Evolutionary conservation across 768 basidiomycete species (phyloP).

Genomic region (Pulveroboletus sp.): DNA sequence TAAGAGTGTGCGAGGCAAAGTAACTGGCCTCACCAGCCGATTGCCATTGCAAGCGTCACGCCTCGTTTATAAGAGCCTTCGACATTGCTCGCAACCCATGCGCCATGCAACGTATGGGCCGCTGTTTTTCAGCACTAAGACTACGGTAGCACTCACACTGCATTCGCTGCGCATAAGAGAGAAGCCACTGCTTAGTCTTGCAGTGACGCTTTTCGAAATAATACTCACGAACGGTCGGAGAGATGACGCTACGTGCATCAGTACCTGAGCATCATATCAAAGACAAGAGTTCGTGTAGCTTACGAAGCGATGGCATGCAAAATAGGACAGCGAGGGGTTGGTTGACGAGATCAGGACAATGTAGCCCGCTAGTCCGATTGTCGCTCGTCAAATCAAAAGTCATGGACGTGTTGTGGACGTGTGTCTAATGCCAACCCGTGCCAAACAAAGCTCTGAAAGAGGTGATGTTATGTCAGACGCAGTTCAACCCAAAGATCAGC

Average conservation of each 20-base stretch:
- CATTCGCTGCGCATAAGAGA: constrained; percentile 36
- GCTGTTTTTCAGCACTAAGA: constrained; percentile 6
- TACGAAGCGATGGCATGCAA: constrained; percentile 67
- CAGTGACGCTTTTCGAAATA: neutral
- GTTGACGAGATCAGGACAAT: constrained; percentile 60
- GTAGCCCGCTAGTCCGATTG: constrained; percentile 49
- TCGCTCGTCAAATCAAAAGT: constrained; percentile 1
- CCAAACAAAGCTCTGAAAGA: constrained; percentile 27
- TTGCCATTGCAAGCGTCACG: constrained; percentile 64
- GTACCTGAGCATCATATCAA: neutral
- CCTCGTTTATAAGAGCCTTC: constrained; percentile 74
- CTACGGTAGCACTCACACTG: constrained; percentile 38
- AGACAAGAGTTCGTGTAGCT: constrained; percentile 24
- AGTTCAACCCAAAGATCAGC: neutral
- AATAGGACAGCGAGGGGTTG: constrained; percentile 62
- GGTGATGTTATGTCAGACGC: neutral
- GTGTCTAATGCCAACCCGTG: constrained; percentile 23
- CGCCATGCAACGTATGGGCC: constrained; percentile 32
- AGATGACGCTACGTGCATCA: constrained; percentile 35
- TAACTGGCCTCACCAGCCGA: constrained; percentile 41
- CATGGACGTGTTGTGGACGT: too few species aligned
- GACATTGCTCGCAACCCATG: constrained; percentile 69
- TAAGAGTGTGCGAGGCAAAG: constrained; percentile 6
- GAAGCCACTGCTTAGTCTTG: neutral
- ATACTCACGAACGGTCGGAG: constrained; percentile 42